These are phyloP conservation scores for Podosphaera aphanis DNA, from an alignment of 2,329 filamentous ascomycete genomes.

Conservation along the genomic window DNA sequence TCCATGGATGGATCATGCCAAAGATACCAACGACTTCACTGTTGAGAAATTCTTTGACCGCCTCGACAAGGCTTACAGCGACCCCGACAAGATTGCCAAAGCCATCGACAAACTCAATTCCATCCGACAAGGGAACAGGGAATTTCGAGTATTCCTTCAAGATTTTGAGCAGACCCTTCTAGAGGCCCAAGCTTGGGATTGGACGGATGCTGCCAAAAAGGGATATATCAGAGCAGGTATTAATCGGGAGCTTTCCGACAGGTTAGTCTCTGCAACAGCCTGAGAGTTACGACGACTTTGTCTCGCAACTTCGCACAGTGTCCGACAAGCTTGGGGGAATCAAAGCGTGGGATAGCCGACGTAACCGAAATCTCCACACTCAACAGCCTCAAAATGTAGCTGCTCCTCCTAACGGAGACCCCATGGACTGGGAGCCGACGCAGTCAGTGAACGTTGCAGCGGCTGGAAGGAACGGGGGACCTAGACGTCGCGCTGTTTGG, in stretches of 20 bases:
- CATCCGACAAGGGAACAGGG: not conserved
- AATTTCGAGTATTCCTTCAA: not conserved
- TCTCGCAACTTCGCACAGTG: not conserved
- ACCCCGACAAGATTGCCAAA: not conserved
- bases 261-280: not conserved
- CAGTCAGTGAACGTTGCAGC: not conserved
- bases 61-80: not conserved
- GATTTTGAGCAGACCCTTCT: not conserved
- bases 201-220: not conserved
- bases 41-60: not conserved
- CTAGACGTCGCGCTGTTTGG: no score
- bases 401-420: no score
- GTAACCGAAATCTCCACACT: not conserved
- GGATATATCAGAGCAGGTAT: not conserved
- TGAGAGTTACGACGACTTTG: not conserved
- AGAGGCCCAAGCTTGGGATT: not conserved
- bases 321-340: not conserved
- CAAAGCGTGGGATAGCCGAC: not conserved
- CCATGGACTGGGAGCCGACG: not conserved
- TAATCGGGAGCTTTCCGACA: not conserved
- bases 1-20: no score
- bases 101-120: not conserved
- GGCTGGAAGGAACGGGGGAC: not conserved
- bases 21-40: not conserved
- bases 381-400: no score